phyloP scores from a whole-genome alignment of 2,329 filamentous ascomycete species.

The Aphanoascus verrucosus region DNA sequence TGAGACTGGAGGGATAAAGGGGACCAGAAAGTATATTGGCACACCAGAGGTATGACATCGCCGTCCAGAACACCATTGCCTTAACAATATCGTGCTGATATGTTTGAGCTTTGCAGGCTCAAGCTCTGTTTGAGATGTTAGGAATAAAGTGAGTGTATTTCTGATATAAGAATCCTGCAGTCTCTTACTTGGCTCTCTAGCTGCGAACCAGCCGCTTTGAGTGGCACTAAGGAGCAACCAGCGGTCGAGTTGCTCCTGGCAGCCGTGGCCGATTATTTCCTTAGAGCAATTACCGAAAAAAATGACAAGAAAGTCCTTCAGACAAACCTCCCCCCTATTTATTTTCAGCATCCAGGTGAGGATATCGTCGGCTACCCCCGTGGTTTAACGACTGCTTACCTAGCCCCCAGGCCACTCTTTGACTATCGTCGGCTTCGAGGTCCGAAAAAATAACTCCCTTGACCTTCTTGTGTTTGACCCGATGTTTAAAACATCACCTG shows the following conservation, averaged over 20 bases:
- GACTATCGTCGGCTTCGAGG: constrained; percentile 79
- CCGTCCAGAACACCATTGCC: neutral
- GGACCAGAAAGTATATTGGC: constrained; percentile 92
- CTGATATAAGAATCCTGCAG: neutral
- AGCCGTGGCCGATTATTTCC: constrained; percentile 65
- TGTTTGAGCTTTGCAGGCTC: constrained; percentile 48
- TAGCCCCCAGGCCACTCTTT: constrained; percentile 60
- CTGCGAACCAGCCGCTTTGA: constrained; percentile 54
- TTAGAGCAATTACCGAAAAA: constrained; percentile 40
- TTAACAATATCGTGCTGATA: neutral
- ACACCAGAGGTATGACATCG: constrained; percentile 62
- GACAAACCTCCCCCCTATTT: constrained; percentile 71
- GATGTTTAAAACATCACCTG: constrained; percentile 59
- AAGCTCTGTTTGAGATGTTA: constrained; percentile 63
- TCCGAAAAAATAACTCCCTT: constrained; percentile 49
- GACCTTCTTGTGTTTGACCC: constrained; percentile 84
- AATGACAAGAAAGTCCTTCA: constrained; percentile 52
- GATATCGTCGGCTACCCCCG: neutral
- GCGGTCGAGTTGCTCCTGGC: constrained; percentile 50
- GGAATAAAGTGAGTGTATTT: constrained; percentile 48
- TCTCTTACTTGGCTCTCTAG: constrained; percentile 18
- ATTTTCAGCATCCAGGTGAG: constrained; percentile 70
- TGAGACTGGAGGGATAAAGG: constrained; percentile 76
- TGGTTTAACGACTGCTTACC: neutral
- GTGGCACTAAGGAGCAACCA: constrained; percentile 35